Base-by-base conservation (phyloP, 2,329 filamentous ascomycete species). In the Diplodia seriata region DNA sequence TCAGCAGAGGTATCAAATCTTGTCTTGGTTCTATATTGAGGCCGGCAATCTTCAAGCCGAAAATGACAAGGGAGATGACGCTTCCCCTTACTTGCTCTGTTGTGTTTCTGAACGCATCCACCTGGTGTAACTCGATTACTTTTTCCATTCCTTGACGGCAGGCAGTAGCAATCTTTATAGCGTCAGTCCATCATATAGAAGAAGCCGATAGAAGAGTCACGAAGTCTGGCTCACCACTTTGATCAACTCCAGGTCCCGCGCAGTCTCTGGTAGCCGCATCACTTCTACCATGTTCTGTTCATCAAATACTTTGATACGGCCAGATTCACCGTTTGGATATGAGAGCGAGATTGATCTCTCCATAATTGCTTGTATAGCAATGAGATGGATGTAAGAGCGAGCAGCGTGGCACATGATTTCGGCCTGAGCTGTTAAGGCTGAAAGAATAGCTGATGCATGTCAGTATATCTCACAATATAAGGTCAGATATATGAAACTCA, bases 361-460 rank as follows among this genome's bases (percentile, higher is more conserved):
- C 33, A 67, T 50, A 15, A 67, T 67, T 20, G 64, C 64, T 51
- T 67, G 64, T 29, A 67, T 47, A 4, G 54, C 64, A 23, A 67
- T 67, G n/a, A 67, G 43, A 33, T 67, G 64, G 8, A 67, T 51
- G 23, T 59, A 59, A 7, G 54, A 59, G 15, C 64, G 64, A 18
- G 36, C 18, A 20, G 40, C 51, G 8, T 67, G 40, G 5, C n/a
- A 59, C 64, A 67, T 67, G 8, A 67, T 67, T 14, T 67, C 54
- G 26, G 31, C 40, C 18, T 51, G 54, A 23, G 31, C 14, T n/a
- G 43, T 59, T 9, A 67, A 59, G 23, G 43, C 12, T 8, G 43
- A 31, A 9, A 49, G 43, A 7, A 49, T 43, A 51, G 55, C 5
- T 15, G 8, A 1, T 12, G 6, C 11, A 23, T 15, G 31, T 63